Base-by-base conservation (phyloP, 2,329 filamentous ascomycete genomes). In the Aspergillus versicolor region DNA sequence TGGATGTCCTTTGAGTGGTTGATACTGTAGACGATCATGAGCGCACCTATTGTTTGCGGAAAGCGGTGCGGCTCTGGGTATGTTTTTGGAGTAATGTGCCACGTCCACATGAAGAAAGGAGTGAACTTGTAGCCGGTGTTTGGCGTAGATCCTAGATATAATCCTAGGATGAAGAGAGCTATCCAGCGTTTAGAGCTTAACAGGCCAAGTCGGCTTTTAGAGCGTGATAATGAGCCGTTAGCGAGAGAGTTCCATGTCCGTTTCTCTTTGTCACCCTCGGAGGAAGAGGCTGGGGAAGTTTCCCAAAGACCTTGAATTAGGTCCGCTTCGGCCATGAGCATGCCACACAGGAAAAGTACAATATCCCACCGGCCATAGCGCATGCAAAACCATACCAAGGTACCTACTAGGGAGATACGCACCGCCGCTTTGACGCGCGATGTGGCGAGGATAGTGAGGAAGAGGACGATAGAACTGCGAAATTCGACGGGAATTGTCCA, bases 401-500 rank as follows among this genome's bases (percentile, higher is more conserved):
- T 52, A 32, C 64, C 65, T 42, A 77, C 67, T 2, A 73, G 57
- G 5, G 64, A 56, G 56, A 78, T 61, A 19, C 76, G 74, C 12
- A 74, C 60, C 15, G 62, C 55, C 22, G 68, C 60, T 21, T 63
- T 64, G 12, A 76, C 64, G 38, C 74, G 73, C 8, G 74, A 75
- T 17, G 75, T 73, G 6, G 68, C 74, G 13, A 79, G 68, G 12
- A 77, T 68, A 6, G 73, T 70, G 49, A 77, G 59, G 58, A 78
- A 78, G 4, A 79, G 71, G 22, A 76, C 73, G 8, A 79, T 71
- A 3, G 76, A 79, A 59, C 74, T 74, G 42, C 76, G 75, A 49
- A 79, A 75, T 61, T 79, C 77, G 7, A 77, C 72, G 1, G 76
- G 75, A 22, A 79, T 78, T 7, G 76, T 78, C 77, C 77, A 79